These are phyloP conservation scores for Chaetomiaceae sp. DNA, from an alignment of 2,329 filamentous ascomycete species.

Conservation along the genomic window DNA sequence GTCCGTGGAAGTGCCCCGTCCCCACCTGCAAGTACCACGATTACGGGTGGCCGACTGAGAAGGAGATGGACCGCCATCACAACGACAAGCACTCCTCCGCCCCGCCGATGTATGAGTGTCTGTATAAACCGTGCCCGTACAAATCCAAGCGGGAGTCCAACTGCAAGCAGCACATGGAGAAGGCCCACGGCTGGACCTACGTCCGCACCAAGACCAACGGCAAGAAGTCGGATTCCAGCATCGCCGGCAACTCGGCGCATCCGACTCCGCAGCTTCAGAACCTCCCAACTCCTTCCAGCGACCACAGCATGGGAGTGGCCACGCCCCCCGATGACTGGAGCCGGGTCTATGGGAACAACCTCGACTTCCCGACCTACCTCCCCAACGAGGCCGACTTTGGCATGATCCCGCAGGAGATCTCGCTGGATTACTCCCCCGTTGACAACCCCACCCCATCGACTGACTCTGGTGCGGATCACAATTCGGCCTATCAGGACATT, in stretches of 20 bases:
- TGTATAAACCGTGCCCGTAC: conserved; percentile 79
- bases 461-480: conserved; percentile 38
- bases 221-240: conserved; percentile 46
- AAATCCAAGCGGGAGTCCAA: conserved; percentile 88
- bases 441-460: conserved; percentile 48
- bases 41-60: conserved; percentile 93
- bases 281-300: conserved; percentile 56
- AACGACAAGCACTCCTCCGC: conserved; percentile 89
- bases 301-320: conserved; percentile 46
- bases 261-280: conserved; percentile 55
- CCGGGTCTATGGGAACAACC: conserved; percentile 30
- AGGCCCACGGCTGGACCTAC: conserved; percentile 68
- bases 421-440: conserved; percentile 39
- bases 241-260: conserved; percentile 39
- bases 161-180: conserved; percentile 84
- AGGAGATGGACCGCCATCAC: conserved; percentile 91
- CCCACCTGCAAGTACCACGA: conserved; percentile 82
- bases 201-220: conserved; percentile 77
- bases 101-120: conserved; percentile 77
- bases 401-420: conserved; percentile 36
- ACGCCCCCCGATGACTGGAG: conserved; percentile 51
- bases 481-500: conserved; percentile 55
- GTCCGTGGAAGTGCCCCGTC: conserved; percentile 88
- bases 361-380: conserved; percentile 46
- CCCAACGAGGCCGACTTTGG: conserved; percentile 42